A percentile compares a stretch with the other conserved stretches of the same genome.
These are phyloP conservation scores for Phytophthora pini DNA, from an alignment of 352 stramenopile genomes.

Conservation along the genomic window DNA sequence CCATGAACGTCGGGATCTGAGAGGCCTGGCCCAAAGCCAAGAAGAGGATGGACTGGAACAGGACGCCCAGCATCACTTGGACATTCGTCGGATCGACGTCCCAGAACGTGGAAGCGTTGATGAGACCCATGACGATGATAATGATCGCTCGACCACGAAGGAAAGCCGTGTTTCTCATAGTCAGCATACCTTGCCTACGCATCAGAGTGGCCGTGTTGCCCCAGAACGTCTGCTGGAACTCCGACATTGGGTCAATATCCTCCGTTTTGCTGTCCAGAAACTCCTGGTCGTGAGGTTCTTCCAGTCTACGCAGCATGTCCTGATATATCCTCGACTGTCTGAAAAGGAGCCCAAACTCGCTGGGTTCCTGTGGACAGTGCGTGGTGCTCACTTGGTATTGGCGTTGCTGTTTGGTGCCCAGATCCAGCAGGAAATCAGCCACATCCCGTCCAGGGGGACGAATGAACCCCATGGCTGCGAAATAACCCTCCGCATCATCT, in stretches of 20 bases:
- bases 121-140: constrained; percentile 39
- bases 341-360: constrained; percentile 37
- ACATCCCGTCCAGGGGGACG: constrained; percentile 44
- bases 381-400: constrained; percentile 28
- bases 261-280: constrained; percentile 18
- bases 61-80: constrained; percentile 61
- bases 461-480: constrained; percentile 69
- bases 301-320: constrained; percentile 24
- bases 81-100: constrained; percentile 39
- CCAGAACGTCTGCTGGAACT: constrained; percentile 46
- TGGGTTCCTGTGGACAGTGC: constrained; percentile 9
- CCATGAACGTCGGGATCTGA: constrained; percentile 73
- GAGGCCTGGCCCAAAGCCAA: constrained; percentile 69
- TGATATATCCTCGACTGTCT: constrained; percentile 30
- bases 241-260: constrained; percentile 33
- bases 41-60: constrained; percentile 83
- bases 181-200: constrained; percentile 60
- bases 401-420: constrained; percentile 43
- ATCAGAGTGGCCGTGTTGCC: constrained; percentile 31
- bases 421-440: constrained; percentile 50
- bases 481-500: constrained; percentile 69
- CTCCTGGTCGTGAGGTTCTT: constrained; percentile 17
- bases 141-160: constrained; percentile 38
- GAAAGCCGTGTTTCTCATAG: constrained; percentile 42
- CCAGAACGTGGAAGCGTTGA: constrained; percentile 50